Evolutionary conservation across 352 stramenopile species (phyloP), one percentile per base, ranked within the genome.

Genomic region (Vaucheria bursata): DNA sequence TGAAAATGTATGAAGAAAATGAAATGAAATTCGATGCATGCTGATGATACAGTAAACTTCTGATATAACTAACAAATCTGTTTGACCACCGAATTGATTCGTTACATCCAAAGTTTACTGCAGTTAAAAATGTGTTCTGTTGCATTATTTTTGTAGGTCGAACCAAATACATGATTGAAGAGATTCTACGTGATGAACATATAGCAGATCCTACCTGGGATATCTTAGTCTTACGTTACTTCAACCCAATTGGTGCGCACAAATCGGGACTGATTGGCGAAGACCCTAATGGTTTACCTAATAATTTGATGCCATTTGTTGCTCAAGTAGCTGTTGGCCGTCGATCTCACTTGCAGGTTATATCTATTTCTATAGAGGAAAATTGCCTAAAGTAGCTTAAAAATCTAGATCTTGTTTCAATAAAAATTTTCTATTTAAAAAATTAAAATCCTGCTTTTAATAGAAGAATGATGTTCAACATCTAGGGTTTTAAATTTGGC

Each of bases 111-210:
- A n/a, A n/a, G n/a, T n/a, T n/a, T n/a, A n/a, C n/a, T n/a, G n/a
- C n/a, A 18, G 45, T 18, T 59, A 18, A 18, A 18, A 18, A 18
- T 18, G n/a, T n/a, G 45, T 1, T 12, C n/a, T n/a, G n/a, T n/a
- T n/a, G n/a, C n/a, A n/a, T n/a, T n/a, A n/a, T n/a, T n/a, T n/a
- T n/a, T n/a, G 29, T 34, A 80, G 75, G 91, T 31, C 71, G 90
- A 29, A 95, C 91, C 18, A 96, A 96, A 77, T 90, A 90, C 76
- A 93, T 95, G 85, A 91, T 96, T 77, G 91, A 96, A 77, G 86
- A 93, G 79, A 92, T 96, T 71, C 82, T 95, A 25, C 79, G 77
- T 31, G 79, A 85, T 67, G 37, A 81, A 75, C 52, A 59, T 2
- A 52, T 74, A 18, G 52, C 79, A 1, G 68, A 80, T 72, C 6